These are phyloP conservation scores for Saccharomycopsis malanga DNA, from an alignment of 805 yeast genomes.

Conservation along the genomic window DNA sequence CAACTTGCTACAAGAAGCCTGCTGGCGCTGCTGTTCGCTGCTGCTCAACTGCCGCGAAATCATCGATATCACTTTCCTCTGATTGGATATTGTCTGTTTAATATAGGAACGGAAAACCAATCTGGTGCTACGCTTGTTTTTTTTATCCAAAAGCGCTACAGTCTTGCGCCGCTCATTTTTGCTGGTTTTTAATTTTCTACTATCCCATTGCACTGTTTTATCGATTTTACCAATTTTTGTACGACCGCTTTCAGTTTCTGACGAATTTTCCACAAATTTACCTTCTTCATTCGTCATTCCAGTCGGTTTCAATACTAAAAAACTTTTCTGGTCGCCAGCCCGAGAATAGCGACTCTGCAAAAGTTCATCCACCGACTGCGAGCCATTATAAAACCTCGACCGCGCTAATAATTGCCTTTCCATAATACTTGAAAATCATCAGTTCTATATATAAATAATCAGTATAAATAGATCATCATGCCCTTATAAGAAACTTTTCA, in stretches of 20 bases:
- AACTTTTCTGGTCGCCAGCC: constrained; percentile 17
- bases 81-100: background rate
- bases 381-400: constrained; percentile 17
- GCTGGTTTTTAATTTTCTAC: no score
- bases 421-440: constrained; percentile 8
- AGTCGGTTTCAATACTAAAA: constrained; percentile 17
- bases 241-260: background rate
- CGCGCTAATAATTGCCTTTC: constrained; percentile 19
- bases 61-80: background rate
- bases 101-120: constrained; percentile 8
- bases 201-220: constrained; percentile 4
- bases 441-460: no score
- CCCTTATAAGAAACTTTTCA: no score
- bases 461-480: background rate
- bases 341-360: constrained; percentile 18
- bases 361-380: constrained; percentile 16
- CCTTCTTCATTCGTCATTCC: background rate
- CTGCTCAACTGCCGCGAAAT: background rate
- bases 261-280: background rate
- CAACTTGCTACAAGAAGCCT: background rate
- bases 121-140: constrained; percentile 4
- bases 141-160: constrained; percentile 1
- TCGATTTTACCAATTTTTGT: constrained; percentile 1
- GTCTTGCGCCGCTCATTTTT: constrained; percentile 1
- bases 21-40: background rate